Evolutionary conservation across 371 early-diverging fungal genomes (phyloP).

Genomic region (Mucor velutinosus): DNA sequence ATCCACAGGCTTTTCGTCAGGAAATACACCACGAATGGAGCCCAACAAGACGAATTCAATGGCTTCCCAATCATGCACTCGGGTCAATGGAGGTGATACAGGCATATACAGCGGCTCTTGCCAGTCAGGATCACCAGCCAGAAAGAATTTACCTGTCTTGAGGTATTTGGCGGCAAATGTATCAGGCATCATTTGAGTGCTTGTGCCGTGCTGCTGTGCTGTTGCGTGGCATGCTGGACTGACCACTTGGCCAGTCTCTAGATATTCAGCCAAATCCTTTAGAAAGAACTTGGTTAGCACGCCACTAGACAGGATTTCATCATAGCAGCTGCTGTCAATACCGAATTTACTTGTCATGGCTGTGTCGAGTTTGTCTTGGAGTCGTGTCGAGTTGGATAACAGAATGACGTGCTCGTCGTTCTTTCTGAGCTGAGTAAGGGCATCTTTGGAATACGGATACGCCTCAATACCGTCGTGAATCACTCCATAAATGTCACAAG

Average conservation of each 20-base stretch:
- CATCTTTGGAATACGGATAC: constrained; percentile 33
- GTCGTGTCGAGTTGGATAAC: constrained; percentile 47
- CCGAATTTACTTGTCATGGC: constrained; percentile 35
- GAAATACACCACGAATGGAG: constrained; percentile 22
- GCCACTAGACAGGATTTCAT: constrained; percentile 46
- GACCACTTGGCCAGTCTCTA: not conserved
- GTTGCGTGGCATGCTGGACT: constrained; percentile 27
- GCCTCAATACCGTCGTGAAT: constrained; percentile 43
- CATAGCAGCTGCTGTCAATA: constrained; percentile 23
- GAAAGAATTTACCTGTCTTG: constrained; percentile 37
- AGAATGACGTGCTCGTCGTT: constrained; percentile 27
- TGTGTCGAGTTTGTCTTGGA: constrained; percentile 28
- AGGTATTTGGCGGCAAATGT: constrained; percentile 26
- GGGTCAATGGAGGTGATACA: constrained; percentile 23
- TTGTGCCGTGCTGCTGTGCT: not conserved
- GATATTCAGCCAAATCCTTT: constrained; percentile 16
- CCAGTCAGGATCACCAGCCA: constrained; percentile 39
- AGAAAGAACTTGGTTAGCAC: constrained; percentile 39
- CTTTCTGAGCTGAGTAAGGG: constrained; percentile 21
- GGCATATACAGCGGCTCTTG: constrained; percentile 41
- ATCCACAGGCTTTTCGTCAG: constrained; percentile 21
- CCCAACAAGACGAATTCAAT: constrained; percentile 49
- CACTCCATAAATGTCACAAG: constrained; percentile 53
- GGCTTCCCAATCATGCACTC: constrained; percentile 24
- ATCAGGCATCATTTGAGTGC: constrained; percentile 22